Evolutionary conservation across 495 filamentous ascomycete genomes (phyloP), one percentile per base, ranked within the genome.

Genomic region (Aspergillus sclerotioniger): DNA sequence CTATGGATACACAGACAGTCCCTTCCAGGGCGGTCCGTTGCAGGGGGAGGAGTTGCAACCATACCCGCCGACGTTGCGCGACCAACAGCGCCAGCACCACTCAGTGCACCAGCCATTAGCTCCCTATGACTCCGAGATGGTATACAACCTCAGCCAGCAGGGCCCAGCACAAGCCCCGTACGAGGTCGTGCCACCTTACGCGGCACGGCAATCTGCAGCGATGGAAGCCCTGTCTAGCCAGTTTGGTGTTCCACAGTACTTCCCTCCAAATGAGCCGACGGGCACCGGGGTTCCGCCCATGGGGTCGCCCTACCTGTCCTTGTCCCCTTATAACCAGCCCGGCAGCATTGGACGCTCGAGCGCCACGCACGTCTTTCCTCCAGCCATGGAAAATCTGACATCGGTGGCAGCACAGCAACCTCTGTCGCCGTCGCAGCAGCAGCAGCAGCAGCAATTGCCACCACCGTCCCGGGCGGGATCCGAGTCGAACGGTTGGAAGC

Each of bases 61-160:
- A 47, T 83, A 82, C 66, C 74, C 76, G 56, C 67, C 70, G 72
- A 75, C 54, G 71, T 73, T 65, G 64, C 69, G 51, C 67, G 70
- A 70, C 49, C 58, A 69, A 29, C 70, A 70, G 51, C 62, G 67
- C 39, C 65, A 69, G 51, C 67, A 64, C 6, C 62, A 56, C 46
- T 63, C 48, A 44, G 39, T 56, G 43, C 61, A 64, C 58, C 64
- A 61, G 54, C 54, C 67, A 33, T 83, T 82, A 57, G 66, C 77
- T 31, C 75, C 79, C 44, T 89, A 89, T 61, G 78, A 80, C 47
- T 76, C 85, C 56, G 82, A 83, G 51, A 83, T 94, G 71, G 85
- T 94, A 76, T 96, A 96, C 77, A 87, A 85, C 75, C 85, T 92
- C 56, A 78, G 81, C 71, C 87, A 89, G 74, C 81, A 86, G 63